These are phyloP conservation scores for Fusarium domesticum DNA, from an alignment of 2,329 filamentous ascomycete genomes.

Conservation along the genomic window DNA sequence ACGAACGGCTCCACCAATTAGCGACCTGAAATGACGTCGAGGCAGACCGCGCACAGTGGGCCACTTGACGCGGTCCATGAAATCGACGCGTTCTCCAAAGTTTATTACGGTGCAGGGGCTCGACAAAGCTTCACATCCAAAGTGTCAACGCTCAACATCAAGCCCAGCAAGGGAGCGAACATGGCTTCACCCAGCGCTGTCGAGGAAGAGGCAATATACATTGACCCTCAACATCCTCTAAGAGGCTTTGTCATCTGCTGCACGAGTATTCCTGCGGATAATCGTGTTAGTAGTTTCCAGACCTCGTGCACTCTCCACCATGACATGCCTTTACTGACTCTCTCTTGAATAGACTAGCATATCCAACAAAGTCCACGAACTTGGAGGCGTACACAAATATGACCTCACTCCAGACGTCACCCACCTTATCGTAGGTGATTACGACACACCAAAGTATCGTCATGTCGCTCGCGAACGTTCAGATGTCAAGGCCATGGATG, in stretches of 20 bases:
- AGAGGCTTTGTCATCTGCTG: constrained; percentile 78
- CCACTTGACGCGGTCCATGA: constrained; percentile 26
- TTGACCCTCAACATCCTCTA: constrained; percentile 63
- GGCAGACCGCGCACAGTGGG: constrained; percentile 1
- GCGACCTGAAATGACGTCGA: constrained; percentile 10
- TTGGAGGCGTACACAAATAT: constrained; percentile 83
- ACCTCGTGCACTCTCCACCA: constrained; percentile 2
- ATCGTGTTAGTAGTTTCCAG: constrained; percentile 57
- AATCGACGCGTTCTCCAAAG: constrained; percentile 23
- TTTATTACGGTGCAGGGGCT: neutral
- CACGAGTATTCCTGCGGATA: constrained; percentile 77
- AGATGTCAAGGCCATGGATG: constrained; percentile 78
- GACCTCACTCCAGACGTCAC: constrained; percentile 96
- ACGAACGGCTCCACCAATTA: neutral
- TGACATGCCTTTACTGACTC: constrained; percentile 2
- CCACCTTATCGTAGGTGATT: constrained; percentile 86
- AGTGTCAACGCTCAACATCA: constrained; percentile 15
- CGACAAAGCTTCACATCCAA: constrained; percentile 7
- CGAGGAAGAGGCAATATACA: constrained; percentile 29
- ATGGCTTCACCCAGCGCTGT: constrained; percentile 30
- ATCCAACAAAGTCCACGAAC: constrained; percentile 64
- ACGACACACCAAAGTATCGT: constrained; percentile 88
- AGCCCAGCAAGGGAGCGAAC: constrained; percentile 9
- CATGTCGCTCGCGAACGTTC: constrained; percentile 88
- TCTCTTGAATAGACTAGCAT: constrained; percentile 47